Evolutionary conservation across 2,329 filamentous ascomycete genomes (phyloP).

Genomic region (Gaeumannomyces sp.): DNA sequence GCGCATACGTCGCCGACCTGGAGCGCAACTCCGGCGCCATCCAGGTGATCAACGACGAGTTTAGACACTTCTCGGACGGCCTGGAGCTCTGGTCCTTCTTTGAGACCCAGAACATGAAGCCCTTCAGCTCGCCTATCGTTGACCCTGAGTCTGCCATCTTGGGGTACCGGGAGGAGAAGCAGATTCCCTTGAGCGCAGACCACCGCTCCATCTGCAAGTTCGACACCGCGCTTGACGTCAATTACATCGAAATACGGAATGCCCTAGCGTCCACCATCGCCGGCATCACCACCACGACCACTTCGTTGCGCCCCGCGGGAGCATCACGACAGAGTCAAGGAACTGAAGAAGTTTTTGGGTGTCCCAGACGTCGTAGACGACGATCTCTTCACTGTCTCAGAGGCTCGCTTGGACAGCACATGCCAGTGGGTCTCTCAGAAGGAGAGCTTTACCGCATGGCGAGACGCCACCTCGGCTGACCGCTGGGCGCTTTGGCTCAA

Average conservation of each 20-base stretch:
- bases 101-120: slow-evolving; percentile 19
- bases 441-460: slow-evolving; percentile 14
- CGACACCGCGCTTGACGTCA: slow-evolving; percentile 16
- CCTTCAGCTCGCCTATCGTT: slow-evolving; percentile 17
- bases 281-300: slow-evolving; percentile 1
- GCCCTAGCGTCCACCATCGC: slow-evolving; percentile 17
- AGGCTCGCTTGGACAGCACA: slow-evolving; percentile 15
- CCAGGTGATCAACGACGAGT: slow-evolving; percentile 23
- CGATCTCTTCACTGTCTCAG: slow-evolving; percentile 14
- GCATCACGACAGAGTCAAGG: slow-evolving; percentile 8
- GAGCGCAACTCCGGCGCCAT: slow-evolving; percentile 16
- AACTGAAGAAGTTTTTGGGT: slow-evolving; percentile 14
- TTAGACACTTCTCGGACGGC: slow-evolving; percentile 16
- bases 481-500: slow-evolving; percentile 23
- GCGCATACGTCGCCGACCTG: slow-evolving; percentile 20
- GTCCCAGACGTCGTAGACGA: slow-evolving; percentile 15
- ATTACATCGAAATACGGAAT: slow-evolving; percentile 21
- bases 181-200: slow-evolving; percentile 21
- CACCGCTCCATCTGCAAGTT: slow-evolving; percentile 28
- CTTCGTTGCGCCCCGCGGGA: neutral
- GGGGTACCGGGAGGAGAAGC: slow-evolving; percentile 19
- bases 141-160: slow-evolving; percentile 21
- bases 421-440: slow-evolving; percentile 20
- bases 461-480: slow-evolving; percentile 6
- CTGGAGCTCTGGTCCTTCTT: slow-evolving; percentile 23